Conservation (phyloP, 2,329 filamentous ascomycete genomes). For the Trichocomaceae sp. region DNA sequence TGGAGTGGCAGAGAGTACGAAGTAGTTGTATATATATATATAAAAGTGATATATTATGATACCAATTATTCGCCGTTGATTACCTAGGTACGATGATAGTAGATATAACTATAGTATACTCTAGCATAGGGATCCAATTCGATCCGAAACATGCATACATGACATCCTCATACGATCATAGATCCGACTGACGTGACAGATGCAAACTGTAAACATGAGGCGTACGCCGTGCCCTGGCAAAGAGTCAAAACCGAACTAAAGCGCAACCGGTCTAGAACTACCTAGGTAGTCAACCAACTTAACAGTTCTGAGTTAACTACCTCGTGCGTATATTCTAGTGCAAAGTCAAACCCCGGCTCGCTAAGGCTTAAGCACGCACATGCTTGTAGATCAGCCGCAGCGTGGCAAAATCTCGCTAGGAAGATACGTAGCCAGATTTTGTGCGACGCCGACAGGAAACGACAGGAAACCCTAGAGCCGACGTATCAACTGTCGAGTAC, state of each 20-base stretch:
- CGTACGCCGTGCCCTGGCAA: too few relatives aligned
- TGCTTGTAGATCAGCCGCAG: conserved; percentile 9
- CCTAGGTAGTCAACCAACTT: neutral
- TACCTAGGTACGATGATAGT: neutral
- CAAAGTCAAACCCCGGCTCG: too few relatives aligned
- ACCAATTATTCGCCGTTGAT: neutral
- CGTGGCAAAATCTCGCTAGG: neutral
- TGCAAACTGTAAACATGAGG: neutral
- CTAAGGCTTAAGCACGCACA: neutral
- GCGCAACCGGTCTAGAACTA: conserved; percentile 4
- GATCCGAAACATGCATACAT: neutral
- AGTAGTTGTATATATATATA: too few relatives aligned
- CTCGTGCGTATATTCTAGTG: too few relatives aligned
- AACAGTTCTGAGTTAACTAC: too few relatives aligned
- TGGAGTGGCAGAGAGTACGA: too few relatives aligned
- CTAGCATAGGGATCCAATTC: too few relatives aligned
- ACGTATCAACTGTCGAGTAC: neutral
- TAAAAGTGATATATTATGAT: neutral
- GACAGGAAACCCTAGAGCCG: neutral
- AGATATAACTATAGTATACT: neutral
- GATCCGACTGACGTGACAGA: neutral
- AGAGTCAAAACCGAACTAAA: neutral
- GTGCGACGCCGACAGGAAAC: neutral
- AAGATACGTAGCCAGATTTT: neutral
- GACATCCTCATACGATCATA: neutral